Base-by-base conservation (phyloP, 805 yeast species). In the Millerago galiae region DNA sequence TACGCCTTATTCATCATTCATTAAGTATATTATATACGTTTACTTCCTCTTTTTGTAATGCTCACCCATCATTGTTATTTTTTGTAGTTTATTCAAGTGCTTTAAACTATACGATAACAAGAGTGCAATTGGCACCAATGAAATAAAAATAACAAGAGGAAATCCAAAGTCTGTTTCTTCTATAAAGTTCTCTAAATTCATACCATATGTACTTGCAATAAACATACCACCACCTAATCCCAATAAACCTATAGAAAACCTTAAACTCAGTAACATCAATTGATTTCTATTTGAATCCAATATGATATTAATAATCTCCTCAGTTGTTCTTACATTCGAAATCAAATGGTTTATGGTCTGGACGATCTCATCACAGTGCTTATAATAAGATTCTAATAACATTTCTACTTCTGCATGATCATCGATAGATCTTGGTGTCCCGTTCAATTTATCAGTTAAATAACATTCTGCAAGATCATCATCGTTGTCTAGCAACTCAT, bases 201-300 rank as follows among this genome's bases (percentile, higher is more conserved):
- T 93, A 29, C 99, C 99, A 61, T 90, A 93, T 10, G 88, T 67
- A 0, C 96, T 83, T 2, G 95, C 93, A 13, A 87, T 59, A 50
- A 85, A 86, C 36, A 95, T 67, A 1, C 93, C 83, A 13, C 81
- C 75, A 2, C 95, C 95, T 55, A 90, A 67, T 4, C 95, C 82
- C 29, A 93, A 66, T 43, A 95, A 71, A 0, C 95, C 93, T 21
- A 88, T 79, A 39, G 93, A 81, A 59, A 88, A 87, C 52, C 83
- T 74, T 43, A 93, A 68, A 3, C 95, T 95, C 32, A 93, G 67
- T 25, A 89, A 61, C 96, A 93, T 89, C 46, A 93, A 70, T 51
- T 91, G 88, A 62, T 93, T 93, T 62, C 99, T 75, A 61, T 93
- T 91, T 1, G 97, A 83, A 59, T 93, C 99, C 45, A 93, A 66